phyloP scores from a whole-genome alignment of 768 basidiomycete genomes.

The Agaricus blazei region DNA sequence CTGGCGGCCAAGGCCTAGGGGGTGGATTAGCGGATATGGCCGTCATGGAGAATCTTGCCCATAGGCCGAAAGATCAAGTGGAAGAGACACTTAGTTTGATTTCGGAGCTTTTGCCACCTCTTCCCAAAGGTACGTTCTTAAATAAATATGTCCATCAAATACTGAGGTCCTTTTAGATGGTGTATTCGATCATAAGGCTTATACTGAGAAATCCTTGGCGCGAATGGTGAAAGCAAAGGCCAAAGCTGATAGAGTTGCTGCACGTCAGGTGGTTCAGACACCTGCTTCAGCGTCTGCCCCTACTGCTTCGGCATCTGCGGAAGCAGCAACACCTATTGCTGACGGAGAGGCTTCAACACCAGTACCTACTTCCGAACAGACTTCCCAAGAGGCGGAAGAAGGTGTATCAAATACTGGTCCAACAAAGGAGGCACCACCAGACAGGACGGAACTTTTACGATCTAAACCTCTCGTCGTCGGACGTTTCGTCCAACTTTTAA shows the following conservation, averaged over 20 bases:
- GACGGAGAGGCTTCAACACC: slow-evolving; percentile 24
- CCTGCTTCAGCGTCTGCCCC: slow-evolving; percentile 16
- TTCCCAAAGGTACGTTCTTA: slow-evolving; percentile 71
- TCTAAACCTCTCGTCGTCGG: slow-evolving; percentile 72
- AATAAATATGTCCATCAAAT: neutral
- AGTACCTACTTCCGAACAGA: slow-evolving; percentile 19
- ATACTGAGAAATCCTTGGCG: slow-evolving; percentile 80
- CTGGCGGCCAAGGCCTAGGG: slow-evolving; percentile 71
- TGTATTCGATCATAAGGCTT: slow-evolving; percentile 88
- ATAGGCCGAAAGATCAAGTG: slow-evolving; percentile 94
- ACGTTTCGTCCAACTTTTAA: slow-evolving; percentile 81
- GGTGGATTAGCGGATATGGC: slow-evolving; percentile 94
- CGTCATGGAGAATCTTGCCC: slow-evolving; percentile 95
- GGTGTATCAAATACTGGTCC: slow-evolving; percentile 21
- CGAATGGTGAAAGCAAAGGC: slow-evolving; percentile 77
- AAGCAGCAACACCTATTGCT: slow-evolving; percentile 22
- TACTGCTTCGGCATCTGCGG: slow-evolving; percentile 18
- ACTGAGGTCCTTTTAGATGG: slow-evolving; percentile 55
- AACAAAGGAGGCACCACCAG: slow-evolving; percentile 33
- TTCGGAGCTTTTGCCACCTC: slow-evolving; percentile 88
- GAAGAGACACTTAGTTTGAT: slow-evolving; percentile 89
- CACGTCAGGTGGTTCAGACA: slow-evolving; percentile 47
- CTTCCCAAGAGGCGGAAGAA: slow-evolving; percentile 39
- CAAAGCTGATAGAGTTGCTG: slow-evolving; percentile 74
- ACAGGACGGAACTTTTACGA: slow-evolving; percentile 72